Evolutionary conservation across 1,284 basidiomycete species (phyloP).

Genomic region (Ustanciosporium gigantosporum): DNA sequence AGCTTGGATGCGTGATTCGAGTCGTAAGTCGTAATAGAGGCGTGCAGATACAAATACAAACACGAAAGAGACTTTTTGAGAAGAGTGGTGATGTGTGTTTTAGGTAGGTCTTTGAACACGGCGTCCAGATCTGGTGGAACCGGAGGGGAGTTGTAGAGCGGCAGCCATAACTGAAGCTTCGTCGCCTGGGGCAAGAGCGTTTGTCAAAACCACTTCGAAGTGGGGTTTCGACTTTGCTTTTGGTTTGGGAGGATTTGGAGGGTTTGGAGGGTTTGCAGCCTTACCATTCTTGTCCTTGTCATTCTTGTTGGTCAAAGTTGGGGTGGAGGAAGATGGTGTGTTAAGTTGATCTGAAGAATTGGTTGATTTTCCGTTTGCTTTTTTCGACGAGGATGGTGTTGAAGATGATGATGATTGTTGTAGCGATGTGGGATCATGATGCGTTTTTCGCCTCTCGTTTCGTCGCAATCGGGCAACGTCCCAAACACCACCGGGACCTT

Average conservation of each 20-base stretch:
- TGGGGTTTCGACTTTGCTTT: slow-evolving; percentile 12
- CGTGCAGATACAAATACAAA: too few species aligned
- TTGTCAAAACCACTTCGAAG: slow-evolving; percentile 28
- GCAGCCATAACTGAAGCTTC: slow-evolving; percentile 35
- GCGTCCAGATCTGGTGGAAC: slow-evolving; percentile 30
- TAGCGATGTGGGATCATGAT: background rate
- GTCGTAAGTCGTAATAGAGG: too few species aligned
- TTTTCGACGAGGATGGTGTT: background rate
- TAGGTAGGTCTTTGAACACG: slow-evolving; percentile 11
- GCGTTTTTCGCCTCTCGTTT: background rate
- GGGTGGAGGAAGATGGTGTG: background rate
- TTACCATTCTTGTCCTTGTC: too few species aligned
- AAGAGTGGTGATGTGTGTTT: too few species aligned
- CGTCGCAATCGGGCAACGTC: background rate
- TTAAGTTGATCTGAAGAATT: too few species aligned
- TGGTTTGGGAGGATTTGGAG: background rate
- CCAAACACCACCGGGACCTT: slow-evolving; percentile 26
- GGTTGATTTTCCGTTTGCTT: background rate
- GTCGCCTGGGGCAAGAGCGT: slow-evolving; percentile 41
- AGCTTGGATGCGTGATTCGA: too few species aligned
- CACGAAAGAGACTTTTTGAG: too few species aligned
- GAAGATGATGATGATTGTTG: background rate
- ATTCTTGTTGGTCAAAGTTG: too few species aligned
- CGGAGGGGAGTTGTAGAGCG: slow-evolving; percentile 28
- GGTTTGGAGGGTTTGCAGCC: background rate